A percentile compares a stretch with the other conserved stretches of the same genome.
These are phyloP conservation scores for Gymnopilus junonius DNA, from an alignment of 768 basidiomycete genomes.

Conservation along the genomic window DNA sequence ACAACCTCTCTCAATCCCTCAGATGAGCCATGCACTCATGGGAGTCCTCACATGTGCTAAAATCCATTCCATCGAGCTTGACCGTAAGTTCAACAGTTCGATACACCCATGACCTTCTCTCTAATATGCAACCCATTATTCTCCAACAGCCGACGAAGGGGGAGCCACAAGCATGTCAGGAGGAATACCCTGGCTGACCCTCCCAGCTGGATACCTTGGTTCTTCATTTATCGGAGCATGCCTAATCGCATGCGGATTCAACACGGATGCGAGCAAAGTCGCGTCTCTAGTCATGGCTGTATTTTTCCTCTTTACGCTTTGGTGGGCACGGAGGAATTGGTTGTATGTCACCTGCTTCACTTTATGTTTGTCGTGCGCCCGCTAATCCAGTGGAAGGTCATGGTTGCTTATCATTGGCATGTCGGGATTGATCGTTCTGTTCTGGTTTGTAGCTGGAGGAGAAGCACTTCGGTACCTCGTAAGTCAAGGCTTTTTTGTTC, in stretches of 20 bases:
- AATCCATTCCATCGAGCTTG: slow-evolving; percentile 84
- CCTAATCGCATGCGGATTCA: slow-evolving; percentile 87
- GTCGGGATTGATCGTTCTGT: slow-evolving; percentile 76
- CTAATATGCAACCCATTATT: slow-evolving; percentile 15
- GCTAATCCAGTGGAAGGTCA: too few species aligned
- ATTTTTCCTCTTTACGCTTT: slow-evolving; percentile 88
- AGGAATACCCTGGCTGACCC: slow-evolving; percentile 79
- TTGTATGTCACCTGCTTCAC: too few species aligned
- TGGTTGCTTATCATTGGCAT: slow-evolving; percentile 82
- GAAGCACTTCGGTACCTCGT: slow-evolving; percentile 81
- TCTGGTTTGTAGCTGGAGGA: slow-evolving; percentile 82
- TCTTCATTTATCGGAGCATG: slow-evolving; percentile 86
- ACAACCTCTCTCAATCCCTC: neutral
- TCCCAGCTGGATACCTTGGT: slow-evolving; percentile 83
- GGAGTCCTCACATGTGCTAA: slow-evolving; percentile 85
- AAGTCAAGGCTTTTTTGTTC: slow-evolving; percentile 18
- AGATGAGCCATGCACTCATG: slow-evolving; percentile 88
- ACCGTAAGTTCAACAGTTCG: slow-evolving; percentile 59
- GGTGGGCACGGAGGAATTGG: slow-evolving; percentile 83
- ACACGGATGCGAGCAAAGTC: slow-evolving; percentile 87
- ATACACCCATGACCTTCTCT: neutral
- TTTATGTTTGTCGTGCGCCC: too few species aligned
- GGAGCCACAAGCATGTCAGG: slow-evolving; percentile 88
- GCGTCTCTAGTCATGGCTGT: slow-evolving; percentile 79
- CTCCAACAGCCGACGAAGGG: slow-evolving; percentile 76